A percentile compares a stretch with the other conserved stretches of the same genome.
Conservation (phyloP, 768 basidiomycete species). For the Lepiota brunneoincarnata region DNA sequence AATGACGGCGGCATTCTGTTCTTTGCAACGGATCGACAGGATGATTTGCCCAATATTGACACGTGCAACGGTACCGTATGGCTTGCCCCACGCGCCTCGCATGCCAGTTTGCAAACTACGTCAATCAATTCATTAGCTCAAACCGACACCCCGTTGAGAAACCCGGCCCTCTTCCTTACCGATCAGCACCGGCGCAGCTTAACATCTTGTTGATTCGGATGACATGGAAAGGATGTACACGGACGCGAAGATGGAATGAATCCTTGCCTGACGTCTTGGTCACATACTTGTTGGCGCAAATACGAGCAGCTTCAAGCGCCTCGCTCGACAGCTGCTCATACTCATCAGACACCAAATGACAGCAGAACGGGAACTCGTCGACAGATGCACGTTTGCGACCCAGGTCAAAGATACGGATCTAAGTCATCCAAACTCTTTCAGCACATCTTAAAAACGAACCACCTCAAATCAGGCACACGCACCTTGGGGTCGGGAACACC, state of each 20-base stretch:
- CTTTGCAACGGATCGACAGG: conserved; percentile 84
- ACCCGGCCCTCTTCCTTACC: conserved; percentile 45
- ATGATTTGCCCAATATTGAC: conserved; percentile 98
- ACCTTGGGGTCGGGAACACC: conserved; percentile 97
- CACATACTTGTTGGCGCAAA: conserved; percentile 99
- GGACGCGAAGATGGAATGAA: conserved; percentile 96
- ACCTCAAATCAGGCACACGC: conserved; percentile 14
- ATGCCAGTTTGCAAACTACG: conserved; percentile 91
- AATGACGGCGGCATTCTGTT: conserved; percentile 80
- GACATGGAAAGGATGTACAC: conserved; percentile 98
- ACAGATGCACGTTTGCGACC: conserved; percentile 95
- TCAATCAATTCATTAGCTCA: neutral
- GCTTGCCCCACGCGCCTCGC: conserved; percentile 99
- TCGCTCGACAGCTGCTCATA: conserved; percentile 96
- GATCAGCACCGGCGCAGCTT: conserved; percentile 98
- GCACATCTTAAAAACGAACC: too few relatives aligned
- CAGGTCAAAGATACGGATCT: conserved; percentile 97
- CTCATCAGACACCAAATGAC: conserved; percentile 95
- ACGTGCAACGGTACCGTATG: conserved; percentile 93
- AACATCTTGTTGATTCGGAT: conserved; percentile 99
- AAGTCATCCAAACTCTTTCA: neutral
- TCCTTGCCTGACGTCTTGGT: conserved; percentile 98
- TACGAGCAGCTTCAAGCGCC: conserved; percentile 96
- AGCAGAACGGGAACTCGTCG: conserved; percentile 98
- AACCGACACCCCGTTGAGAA: neutral